Conservation (phyloP, 768 basidiomycete species). For the Ephemerocybe angulata region DNA sequence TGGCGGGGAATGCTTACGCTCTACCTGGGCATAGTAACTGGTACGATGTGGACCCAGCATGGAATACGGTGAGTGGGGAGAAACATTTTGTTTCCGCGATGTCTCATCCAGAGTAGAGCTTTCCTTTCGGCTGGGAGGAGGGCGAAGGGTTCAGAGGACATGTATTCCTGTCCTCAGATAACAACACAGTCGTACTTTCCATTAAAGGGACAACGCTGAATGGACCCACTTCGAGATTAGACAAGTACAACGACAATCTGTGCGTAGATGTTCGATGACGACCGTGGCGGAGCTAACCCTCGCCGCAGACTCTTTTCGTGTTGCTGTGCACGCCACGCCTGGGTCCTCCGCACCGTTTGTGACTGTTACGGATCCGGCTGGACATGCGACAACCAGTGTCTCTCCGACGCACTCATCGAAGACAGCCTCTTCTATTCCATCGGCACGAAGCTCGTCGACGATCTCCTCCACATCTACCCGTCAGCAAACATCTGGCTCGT, state of each 20-base stretch:
- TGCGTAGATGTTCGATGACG: no score
- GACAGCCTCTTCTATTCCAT: conserved; percentile 92
- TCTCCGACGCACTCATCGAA: conserved; percentile 77
- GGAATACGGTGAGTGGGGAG: conserved; percentile 53
- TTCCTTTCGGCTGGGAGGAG: conserved; percentile 77
- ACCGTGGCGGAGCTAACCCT: no score
- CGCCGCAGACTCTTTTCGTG: conserved; percentile 71
- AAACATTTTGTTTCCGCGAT: neutral
- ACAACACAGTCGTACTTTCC: conserved; percentile 79
- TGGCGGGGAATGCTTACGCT: conserved; percentile 89
- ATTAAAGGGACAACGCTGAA: conserved; percentile 86
- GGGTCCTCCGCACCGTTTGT: conserved; percentile 84
- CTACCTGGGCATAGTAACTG: conserved; percentile 66
- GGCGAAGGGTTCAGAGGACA: conserved; percentile 85
- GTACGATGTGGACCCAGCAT: conserved; percentile 75
- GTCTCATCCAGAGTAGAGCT: conserved; percentile 46
- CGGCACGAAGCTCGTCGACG: conserved; percentile 52
- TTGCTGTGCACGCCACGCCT: conserved; percentile 89
- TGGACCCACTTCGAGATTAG: conserved; percentile 84
- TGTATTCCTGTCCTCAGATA: conserved; percentile 75
- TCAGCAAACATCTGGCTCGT: conserved; percentile 83
- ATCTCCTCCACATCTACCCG: conserved; percentile 85
- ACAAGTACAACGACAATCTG: conserved; percentile 91
- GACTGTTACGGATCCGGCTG: conserved; percentile 72
- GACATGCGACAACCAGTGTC: conserved; percentile 77